Evolutionary conservation across 2,329 filamentous ascomycete genomes (phyloP), one percentile per base, ranked within the genome.

Genomic region (Epichloe coenophiala): DNA sequence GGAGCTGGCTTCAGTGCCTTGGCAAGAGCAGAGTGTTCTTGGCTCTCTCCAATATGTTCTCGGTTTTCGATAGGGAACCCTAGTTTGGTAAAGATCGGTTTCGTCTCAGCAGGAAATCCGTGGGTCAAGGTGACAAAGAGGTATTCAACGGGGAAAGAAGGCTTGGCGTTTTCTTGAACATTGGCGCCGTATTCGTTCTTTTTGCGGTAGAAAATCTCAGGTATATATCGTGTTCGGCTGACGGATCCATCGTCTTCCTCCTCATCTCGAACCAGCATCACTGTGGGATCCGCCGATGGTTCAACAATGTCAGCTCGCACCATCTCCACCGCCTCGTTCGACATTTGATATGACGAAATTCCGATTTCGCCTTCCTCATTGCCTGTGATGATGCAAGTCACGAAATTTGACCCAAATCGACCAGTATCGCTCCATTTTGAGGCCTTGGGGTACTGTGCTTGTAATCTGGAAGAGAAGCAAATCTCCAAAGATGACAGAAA

Each of bases 361-460:
- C 83, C 78, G 57, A 98, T 97, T 55, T 89, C 83, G 50, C 90
- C 88, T 46, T 87, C 75, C 56, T 93, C 87, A 60, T 97, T 91
- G 45, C 91, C 91, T n/a, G 88, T 91, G 54, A 98, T 77, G 42
- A 98, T 82, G 66, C 93, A 98, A 0, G 93, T 97, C 45, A 98
- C 90, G 65, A 97, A 97, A 63, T 94, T 93, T 46, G 91, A 97
- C 17, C 93, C 93, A 62, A 96, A 98, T 50, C 79, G 79, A 44
- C 91, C 93, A 3, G 87, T 94, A 61, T 96, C 90, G 64, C 91
- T 95, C 91, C 93, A 98, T 66, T 96, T 97, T 8, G 88, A 93
- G 17, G 88, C 75, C 60, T 94, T 91, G 1, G 91, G 90, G 59
- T 95, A 80, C 61, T 86, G 83, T 7, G 88, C 88, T 68, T 98